Conservation (phyloP, 2,329 filamentous ascomycete genomes). For the Phialophora chinensis region DNA sequence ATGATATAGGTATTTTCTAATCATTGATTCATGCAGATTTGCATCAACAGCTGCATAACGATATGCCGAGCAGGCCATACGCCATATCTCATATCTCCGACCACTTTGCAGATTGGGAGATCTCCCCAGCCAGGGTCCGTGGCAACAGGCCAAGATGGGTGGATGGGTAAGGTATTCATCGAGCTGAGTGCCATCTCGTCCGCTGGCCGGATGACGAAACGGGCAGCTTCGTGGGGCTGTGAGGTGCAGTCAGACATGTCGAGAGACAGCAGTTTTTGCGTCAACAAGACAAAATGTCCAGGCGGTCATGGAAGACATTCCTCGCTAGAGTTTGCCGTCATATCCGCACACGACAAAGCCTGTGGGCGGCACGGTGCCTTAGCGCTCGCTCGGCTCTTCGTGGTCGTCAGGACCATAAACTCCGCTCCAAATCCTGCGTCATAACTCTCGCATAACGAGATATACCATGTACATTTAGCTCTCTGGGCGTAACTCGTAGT, state of each 20-base stretch:
- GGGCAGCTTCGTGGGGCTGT: no score
- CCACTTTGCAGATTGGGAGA: background rate
- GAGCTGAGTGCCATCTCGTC: background rate
- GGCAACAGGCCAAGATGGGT: background rate
- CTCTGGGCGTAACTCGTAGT: no score
- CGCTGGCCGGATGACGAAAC: slow-evolving; percentile 5
- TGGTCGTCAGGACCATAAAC: background rate
- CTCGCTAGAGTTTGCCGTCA: background rate
- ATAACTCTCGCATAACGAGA: slow-evolving; percentile 8
- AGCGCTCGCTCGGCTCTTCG: slow-evolving; percentile 2
- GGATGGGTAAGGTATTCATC: no score
- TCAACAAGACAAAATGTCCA: background rate
- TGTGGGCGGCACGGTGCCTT: background rate
- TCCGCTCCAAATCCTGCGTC: slow-evolving; percentile 1
- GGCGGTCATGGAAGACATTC: background rate
- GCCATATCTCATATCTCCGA: slow-evolving; percentile 16
- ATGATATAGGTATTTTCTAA: background rate
- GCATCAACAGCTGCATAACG: background rate
- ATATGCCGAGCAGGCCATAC: slow-evolving; percentile 3
- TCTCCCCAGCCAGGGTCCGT: background rate
- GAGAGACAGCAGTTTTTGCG: background rate
- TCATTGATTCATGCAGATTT: slow-evolving; percentile 5
- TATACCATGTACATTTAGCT: background rate
- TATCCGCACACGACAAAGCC: background rate
- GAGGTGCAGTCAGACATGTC: no score